These are phyloP conservation scores for Pseudomonodictys pantanalensis DNA, from an alignment of 495 filamentous ascomycete genomes.

Conservation along the genomic window DNA sequence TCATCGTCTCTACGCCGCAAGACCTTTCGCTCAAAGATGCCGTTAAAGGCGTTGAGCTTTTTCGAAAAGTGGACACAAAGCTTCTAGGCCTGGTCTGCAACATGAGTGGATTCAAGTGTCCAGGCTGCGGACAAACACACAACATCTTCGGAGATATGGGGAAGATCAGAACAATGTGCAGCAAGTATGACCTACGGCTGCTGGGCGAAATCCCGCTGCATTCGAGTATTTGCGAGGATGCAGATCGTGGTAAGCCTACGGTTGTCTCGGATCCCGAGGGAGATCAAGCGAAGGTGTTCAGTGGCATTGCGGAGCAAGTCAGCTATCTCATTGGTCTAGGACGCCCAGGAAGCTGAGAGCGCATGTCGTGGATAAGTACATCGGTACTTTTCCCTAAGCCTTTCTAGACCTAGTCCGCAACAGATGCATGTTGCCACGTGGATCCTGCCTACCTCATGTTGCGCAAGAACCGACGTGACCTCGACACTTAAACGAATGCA, in stretches of 20 bases:
- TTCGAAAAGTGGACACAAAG: conserved; percentile 71
- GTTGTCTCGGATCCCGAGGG: conserved; percentile 81
- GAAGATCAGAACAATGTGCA: conserved; percentile 52
- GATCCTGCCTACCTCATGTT: no score
- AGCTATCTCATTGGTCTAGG: conserved; percentile 10
- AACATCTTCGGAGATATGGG: conserved; percentile 70
- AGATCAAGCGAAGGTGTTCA: conserved; percentile 66
- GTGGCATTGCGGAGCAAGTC: conserved; percentile 22
- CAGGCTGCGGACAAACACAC: conserved; percentile 69
- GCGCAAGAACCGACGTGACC: no score
- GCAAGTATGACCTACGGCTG: conserved; percentile 65
- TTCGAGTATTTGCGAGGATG: conserved; percentile 81
- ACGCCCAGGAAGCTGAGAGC: neutral
- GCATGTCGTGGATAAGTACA: neutral
- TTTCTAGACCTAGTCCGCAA: no score
- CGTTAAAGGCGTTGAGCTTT: conserved; percentile 86
- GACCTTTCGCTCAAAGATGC: conserved; percentile 87
- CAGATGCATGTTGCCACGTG: no score
- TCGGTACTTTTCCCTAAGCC: no score
- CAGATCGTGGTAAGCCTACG: conserved; percentile 83
- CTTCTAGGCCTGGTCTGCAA: conserved; percentile 95
- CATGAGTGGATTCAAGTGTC: conserved; percentile 85
- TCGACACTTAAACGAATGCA: no score
- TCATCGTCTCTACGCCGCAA: conserved; percentile 94
- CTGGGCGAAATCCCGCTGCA: conserved; percentile 90